Percentiles rank a stretch among this genome's conserved stretches.
Evolutionary conservation across 2,329 filamentous ascomycete genomes (phyloP).

Genomic region (Clathrospora elynae): DNA sequence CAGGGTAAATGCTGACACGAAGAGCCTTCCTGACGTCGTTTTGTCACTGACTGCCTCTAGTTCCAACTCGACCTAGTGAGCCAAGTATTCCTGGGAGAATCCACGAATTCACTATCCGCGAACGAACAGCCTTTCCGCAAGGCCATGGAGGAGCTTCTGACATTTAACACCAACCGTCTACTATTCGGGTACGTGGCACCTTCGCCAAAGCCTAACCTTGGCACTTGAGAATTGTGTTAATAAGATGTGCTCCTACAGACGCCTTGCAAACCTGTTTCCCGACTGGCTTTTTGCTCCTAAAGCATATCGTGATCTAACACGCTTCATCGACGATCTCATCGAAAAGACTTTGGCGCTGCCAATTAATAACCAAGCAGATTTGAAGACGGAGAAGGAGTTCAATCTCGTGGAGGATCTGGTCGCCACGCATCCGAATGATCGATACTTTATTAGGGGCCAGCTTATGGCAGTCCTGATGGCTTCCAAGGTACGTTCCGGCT

Average conservation of each 20-base stretch:
- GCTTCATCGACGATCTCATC: constrained; percentile 5
- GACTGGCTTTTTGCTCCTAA: constrained; percentile 6
- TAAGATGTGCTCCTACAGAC: neutral
- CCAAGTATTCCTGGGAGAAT: constrained; percentile 9
- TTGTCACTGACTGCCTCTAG: no score
- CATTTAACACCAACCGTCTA: constrained; percentile 9
- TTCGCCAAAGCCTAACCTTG: no score
- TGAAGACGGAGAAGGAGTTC: constrained; percentile 6
- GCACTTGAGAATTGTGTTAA: neutral
- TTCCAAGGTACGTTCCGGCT: neutral
- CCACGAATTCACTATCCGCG: constrained; percentile 7
- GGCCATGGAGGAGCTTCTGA: constrained; percentile 10
- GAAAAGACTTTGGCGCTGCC: constrained; percentile 7
- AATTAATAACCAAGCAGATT: constrained; percentile 8
- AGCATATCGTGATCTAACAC: constrained; percentile 7
- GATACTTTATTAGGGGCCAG: constrained; percentile 7
- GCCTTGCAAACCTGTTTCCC: constrained; percentile 9
- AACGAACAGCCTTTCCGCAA: constrained; percentile 12
- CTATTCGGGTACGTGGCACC: constrained; percentile 5
- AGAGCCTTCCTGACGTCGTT: neutral
- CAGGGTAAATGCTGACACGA: neutral
- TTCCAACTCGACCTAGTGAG: constrained; percentile 9
- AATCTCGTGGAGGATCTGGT: constrained; percentile 8
- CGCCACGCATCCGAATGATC: constrained; percentile 6
- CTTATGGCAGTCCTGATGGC: constrained; percentile 9